Evolutionary conservation across 306 rosid species (phyloP).

Genomic region (Vigna trinervia): DNA sequence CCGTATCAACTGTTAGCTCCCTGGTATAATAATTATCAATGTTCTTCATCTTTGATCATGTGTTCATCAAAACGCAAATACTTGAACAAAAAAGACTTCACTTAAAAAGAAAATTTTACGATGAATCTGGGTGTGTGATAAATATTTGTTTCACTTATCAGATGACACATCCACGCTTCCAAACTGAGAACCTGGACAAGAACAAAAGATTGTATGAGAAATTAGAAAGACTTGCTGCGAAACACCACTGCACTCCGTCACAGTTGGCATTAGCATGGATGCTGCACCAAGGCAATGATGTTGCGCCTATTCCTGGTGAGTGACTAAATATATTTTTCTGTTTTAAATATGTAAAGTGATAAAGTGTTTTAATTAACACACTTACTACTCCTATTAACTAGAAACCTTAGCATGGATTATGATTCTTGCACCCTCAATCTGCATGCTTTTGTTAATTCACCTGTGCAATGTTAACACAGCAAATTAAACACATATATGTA

Average conservation of each 20-base stretch:
- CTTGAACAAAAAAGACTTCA: too few species aligned
- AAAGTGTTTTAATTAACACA: background rate
- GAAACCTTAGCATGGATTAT: too few species aligned
- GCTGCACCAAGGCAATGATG: conserved; percentile 62
- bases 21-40: conserved; percentile 50
- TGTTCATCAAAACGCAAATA: too few species aligned
- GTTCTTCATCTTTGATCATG: too few species aligned
- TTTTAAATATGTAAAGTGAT: background rate
- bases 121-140: background rate
- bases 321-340: background rate
- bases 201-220: conserved; percentile 51
- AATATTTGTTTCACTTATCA: conserved; percentile 24
- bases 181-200: conserved; percentile 44
- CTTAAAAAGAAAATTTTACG: background rate
- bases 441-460: too few species aligned
- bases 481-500: too few species aligned
- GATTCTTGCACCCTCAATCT: background rate
- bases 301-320: conserved; percentile 47
- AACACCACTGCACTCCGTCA: conserved; percentile 55
- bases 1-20: conserved; percentile 44
- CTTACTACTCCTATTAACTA: background rate
- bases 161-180: conserved; percentile 59
- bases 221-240: conserved; percentile 57
- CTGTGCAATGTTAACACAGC: too few species aligned
- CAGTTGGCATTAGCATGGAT: conserved; percentile 71